Base-by-base conservation (phyloP, 805 yeast species). In the Saccharomycopsis fibuligera region DNA sequence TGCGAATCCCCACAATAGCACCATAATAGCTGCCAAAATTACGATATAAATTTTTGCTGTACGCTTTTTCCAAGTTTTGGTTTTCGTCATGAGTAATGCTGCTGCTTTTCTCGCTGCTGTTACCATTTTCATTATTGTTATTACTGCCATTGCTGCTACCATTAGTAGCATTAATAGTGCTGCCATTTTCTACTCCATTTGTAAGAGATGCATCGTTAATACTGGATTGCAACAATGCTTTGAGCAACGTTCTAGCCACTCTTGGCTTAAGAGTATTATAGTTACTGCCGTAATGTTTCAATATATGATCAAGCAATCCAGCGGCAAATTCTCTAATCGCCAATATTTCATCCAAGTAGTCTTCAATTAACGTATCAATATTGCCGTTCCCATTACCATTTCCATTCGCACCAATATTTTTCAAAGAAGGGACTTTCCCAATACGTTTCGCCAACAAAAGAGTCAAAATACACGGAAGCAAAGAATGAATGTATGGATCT, bases 381-480 rank as follows among this genome's bases (percentile, higher is more conserved):
- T 60, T 29, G 57, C 61, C 8, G 54, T 27, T 14, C 19, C 41
- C 40, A 23, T 8, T 14, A 27, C 8, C 8, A 12, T 27, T 12
- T 8, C 31, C 31, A n/a, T n/a, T n/a, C n/a, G n/a, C n/a, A n/a
- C n/a, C n/a, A n/a, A n/a, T n/a, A n/a, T n/a, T 4, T 17, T 21
- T 5, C 23, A 27, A n/a, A 5, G 37, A 35, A n/a, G 45, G 50
- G 16, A 16, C 58, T 62, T 23, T 62, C 2, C 97, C 97, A n/a
- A 91, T 76, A 53, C 86, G 78, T 60, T 89, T 89, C 1, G 98
- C 97, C 44, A 93, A 73, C 39, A 93, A 73, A 19, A 91, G 72
- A 0, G 99, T 93, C 56, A 93, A 72, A 30, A 93, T 83, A 53
- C 96, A 87, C n/a, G 99, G 99, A 86, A 93, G 88, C 57, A 93